phyloP scores from a whole-genome alignment of 805 yeast genomes.

The Metschnikowia lunata region DNA sequence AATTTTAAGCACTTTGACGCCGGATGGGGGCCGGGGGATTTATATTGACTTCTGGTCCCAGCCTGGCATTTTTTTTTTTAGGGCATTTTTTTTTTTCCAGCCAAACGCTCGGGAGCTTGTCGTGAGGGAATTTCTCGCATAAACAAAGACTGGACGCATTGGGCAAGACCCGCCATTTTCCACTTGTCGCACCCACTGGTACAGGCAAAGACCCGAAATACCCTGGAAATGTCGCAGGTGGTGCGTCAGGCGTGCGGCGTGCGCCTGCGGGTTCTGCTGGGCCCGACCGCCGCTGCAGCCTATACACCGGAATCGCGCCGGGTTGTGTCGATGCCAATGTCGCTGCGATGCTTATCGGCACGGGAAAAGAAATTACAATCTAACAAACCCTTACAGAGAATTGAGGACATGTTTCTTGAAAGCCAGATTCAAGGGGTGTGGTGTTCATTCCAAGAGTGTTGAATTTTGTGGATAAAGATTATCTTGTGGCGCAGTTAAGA shows the following conservation, averaged over 20 bases:
- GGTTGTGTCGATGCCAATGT: no score
- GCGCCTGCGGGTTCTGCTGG: not conserved
- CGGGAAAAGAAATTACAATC: no score
- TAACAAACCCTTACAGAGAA: no score
- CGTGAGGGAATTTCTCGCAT: slow-evolving; percentile 20
- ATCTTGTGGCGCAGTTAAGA: no score
- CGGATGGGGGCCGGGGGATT: slow-evolving; percentile 12
- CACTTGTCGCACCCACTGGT: slow-evolving; percentile 3
- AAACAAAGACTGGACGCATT: slow-evolving; percentile 19
- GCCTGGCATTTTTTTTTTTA: not conserved
- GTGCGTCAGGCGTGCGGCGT: not conserved
- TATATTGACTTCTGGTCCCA: slow-evolving; percentile 10
- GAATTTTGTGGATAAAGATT: no score
- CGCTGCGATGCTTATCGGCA: no score
- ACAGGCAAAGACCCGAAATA: not conserved
- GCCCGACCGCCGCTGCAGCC: no score
- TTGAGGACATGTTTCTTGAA: no score
- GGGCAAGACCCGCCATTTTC: slow-evolving; percentile 10
- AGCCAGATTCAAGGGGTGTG: no score
- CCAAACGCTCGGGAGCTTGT: slow-evolving; percentile 6
- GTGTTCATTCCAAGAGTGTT: no score
- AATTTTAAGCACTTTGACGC: not conserved
- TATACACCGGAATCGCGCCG: no score
- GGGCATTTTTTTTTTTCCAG: slow-evolving; percentile 2
- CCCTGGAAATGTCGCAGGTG: slow-evolving; percentile 2